Conservation (phyloP, 495 filamentous ascomycete genomes). For the Penicillium dipodomyicola region DNA sequence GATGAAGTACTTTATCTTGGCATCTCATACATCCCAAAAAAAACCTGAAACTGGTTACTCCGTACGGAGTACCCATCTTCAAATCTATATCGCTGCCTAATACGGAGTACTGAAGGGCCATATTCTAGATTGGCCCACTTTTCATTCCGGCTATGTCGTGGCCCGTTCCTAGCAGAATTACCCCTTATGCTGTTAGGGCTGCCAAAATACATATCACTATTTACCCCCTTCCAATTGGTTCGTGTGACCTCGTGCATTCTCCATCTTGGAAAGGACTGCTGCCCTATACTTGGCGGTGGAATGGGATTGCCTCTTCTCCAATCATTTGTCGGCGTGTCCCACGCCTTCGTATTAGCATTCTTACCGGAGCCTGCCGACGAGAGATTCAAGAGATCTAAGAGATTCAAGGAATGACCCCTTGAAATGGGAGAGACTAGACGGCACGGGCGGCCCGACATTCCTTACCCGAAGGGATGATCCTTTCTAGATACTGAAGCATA, state of each 20-base stretch:
- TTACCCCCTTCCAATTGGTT: background rate
- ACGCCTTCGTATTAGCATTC: background rate
- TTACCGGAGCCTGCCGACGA: background rate
- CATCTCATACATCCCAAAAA: background rate
- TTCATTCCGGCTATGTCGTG: constrained; percentile 21
- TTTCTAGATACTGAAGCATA: background rate
- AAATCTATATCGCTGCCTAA: background rate
- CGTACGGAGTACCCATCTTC: background rate
- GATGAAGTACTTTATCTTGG: background rate
- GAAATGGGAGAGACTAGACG: background rate
- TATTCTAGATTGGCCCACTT: constrained; percentile 20
- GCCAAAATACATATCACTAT: constrained; percentile 1
- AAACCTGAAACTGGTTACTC: background rate
- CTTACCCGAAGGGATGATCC: background rate
- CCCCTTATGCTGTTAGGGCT: constrained; percentile 17
- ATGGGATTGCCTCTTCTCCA: background rate
- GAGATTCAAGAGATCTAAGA: background rate
- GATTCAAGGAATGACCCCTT: background rate
- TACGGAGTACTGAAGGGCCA: background rate
- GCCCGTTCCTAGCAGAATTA: constrained; percentile 18
- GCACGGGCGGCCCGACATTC: background rate
- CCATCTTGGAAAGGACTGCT: background rate
- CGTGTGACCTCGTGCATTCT: background rate
- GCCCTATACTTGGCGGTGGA: constrained; percentile 13
- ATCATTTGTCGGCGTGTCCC: constrained; percentile 4